phyloP scores from a whole-genome alignment of 768 basidiomycete genomes.

The Auriscalpium orientale region DNA sequence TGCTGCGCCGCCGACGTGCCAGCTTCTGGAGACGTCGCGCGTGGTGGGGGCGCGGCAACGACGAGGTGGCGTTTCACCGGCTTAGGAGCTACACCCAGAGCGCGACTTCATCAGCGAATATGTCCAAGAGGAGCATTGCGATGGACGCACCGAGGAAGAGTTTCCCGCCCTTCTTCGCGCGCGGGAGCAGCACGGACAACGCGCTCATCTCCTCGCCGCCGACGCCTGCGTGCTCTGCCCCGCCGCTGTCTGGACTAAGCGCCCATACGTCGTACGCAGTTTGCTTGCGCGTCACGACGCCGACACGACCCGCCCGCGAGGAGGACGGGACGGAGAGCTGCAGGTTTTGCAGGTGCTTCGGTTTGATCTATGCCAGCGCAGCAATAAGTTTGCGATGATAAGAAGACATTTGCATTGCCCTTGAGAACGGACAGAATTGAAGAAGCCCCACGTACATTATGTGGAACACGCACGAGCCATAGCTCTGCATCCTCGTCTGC shows the following conservation, averaged over 20 bases:
- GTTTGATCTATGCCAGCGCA: conserved; percentile 4
- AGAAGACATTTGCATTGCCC: not conserved
- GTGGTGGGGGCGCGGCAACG: conserved; percentile 5
- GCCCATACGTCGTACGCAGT: conserved; percentile 11
- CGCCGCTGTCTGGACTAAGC: not conserved
- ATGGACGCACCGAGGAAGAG: conserved; percentile 9
- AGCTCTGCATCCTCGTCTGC: conserved; percentile 12
- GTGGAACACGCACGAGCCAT: conserved; percentile 14
- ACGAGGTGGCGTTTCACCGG: conserved; percentile 11
- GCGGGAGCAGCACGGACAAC: conserved; percentile 10
- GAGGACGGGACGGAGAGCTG: not conserved
- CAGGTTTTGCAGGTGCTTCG: conserved; percentile 1
- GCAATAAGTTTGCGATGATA: no score
- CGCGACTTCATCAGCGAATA: not conserved
- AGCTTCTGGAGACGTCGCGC: not conserved
- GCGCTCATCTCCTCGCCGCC: conserved; percentile 11
- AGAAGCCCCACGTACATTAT: not conserved
- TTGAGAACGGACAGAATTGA: not conserved
- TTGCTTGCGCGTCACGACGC: conserved; percentile 4
- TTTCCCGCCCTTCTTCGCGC: conserved; percentile 10
- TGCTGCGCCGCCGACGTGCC: not conserved
- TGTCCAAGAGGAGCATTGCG: not conserved
- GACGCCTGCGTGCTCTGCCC: not conserved
- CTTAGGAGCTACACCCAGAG: conserved; percentile 1
- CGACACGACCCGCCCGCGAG: conserved; percentile 3